phyloP scores from a whole-genome alignment of 2,329 filamentous ascomycete genomes.

The Calonectria leucothoes region DNA sequence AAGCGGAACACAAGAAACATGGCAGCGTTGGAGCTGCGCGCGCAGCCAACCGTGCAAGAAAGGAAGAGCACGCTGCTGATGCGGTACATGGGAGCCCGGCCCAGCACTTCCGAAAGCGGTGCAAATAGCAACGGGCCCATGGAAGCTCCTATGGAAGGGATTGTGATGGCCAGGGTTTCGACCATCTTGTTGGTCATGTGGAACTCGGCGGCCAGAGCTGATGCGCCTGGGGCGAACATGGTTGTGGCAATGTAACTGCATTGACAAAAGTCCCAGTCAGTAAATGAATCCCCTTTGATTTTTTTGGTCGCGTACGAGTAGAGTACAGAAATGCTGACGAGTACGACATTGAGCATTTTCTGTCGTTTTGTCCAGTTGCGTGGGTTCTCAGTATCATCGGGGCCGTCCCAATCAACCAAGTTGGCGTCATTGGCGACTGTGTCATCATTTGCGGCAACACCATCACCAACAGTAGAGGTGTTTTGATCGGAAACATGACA shows the following conservation, averaged over 20 bases:
- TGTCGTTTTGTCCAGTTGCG: slow-evolving; percentile 70
- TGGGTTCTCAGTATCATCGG: slow-evolving; percentile 70
- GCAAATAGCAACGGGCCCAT: slow-evolving; percentile 32
- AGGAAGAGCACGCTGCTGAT: slow-evolving; percentile 20
- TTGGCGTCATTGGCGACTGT: neutral
- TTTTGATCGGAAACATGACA: neutral
- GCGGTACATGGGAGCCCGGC: slow-evolving; percentile 20
- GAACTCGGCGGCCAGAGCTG: slow-evolving; percentile 26
- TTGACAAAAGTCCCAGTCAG: neutral
- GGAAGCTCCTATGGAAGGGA: slow-evolving; percentile 18
- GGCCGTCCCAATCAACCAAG: slow-evolving; percentile 70
- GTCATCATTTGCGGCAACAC: neutral
- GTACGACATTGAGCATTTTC: slow-evolving; percentile 54
- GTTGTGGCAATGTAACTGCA: slow-evolving; percentile 33
- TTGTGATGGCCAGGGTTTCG: slow-evolving; percentile 27
- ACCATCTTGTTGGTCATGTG: slow-evolving; percentile 18
- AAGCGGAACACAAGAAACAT: slow-evolving; percentile 35
- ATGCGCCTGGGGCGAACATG: slow-evolving; percentile 37
- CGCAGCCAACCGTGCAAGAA: slow-evolving; percentile 24
- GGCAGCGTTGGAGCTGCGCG: slow-evolving; percentile 18
- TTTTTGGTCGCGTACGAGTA: slow-evolving; percentile 9
- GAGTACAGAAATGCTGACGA: slow-evolving; percentile 60
- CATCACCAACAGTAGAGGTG: neutral
- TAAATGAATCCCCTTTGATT: too few species aligned
- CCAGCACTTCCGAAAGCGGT: slow-evolving; percentile 26